A percentile compares a stretch with the other conserved stretches of the same genome.
These are phyloP conservation scores for Fagopyrum homotropicum DNA, from an alignment of 148 eudicot genomes.

Conservation along the genomic window DNA sequence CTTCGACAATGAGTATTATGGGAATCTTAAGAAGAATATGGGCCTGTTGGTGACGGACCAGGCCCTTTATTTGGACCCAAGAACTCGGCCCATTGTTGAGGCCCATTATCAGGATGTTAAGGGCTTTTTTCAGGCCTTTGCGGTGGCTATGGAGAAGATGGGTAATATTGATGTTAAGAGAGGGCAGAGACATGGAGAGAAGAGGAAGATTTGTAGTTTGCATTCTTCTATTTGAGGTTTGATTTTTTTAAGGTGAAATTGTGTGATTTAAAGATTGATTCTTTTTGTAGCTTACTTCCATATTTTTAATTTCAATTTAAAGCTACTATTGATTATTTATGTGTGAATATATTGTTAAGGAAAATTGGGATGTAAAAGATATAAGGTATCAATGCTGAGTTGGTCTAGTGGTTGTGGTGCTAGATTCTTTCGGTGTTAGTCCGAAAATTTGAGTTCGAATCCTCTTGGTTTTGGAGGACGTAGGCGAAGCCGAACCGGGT, in stretches of 20 bases:
- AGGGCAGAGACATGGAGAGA: slow-evolving; percentile 73
- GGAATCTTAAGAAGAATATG: slow-evolving; percentile 61
- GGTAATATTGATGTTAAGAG: slow-evolving; percentile 69
- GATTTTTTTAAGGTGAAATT: neutral
- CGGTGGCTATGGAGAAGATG: slow-evolving; percentile 76
- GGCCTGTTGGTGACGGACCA: slow-evolving; percentile 69
- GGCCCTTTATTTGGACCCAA: slow-evolving; percentile 54
- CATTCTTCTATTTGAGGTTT: slow-evolving; percentile 23
- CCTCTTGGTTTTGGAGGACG: no score
- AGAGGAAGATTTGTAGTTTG: slow-evolving; percentile 49
- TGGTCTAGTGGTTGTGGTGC: no score
- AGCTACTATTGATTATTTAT: neutral
- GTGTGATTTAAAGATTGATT: neutral
- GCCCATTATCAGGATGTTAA: slow-evolving; percentile 47
- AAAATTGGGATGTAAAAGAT: neutral
- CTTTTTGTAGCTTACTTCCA: neutral
- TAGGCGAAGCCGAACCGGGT: no score
- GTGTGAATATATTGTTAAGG: neutral
- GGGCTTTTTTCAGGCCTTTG: slow-evolving; percentile 60
- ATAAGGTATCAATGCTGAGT: no score
- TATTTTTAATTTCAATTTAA: neutral
- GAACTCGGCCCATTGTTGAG: slow-evolving; percentile 60
- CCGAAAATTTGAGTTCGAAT: no score
- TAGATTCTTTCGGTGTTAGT: no score
- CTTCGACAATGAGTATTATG: slow-evolving; percentile 78